Conservation (phyloP, 768 basidiomycete genomes). For the Termitomyces sp. region DNA sequence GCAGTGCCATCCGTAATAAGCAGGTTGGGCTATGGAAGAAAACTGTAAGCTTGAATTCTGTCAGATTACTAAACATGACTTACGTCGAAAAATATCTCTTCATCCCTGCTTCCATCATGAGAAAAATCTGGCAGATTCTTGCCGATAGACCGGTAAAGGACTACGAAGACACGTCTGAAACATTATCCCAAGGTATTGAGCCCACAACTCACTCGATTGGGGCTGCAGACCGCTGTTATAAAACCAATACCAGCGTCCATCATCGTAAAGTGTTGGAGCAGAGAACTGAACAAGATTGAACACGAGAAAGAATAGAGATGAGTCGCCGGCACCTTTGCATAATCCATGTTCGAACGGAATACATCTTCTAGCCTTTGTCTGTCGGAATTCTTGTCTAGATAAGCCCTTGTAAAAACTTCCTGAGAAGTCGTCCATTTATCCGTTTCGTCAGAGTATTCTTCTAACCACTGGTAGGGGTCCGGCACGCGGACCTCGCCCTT, state of each 20-base stretch:
- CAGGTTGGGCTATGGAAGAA: conserved; percentile 51
- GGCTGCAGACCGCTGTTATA: conserved; percentile 75
- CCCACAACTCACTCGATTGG: conserved; percentile 42
- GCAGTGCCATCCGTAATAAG: conserved; percentile 71
- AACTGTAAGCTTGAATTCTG: not conserved
- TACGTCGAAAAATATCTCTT: conserved; percentile 80
- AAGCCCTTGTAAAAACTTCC: conserved; percentile 49
- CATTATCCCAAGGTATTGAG: not conserved
- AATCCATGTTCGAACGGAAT: conserved; percentile 43
- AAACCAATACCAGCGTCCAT: conserved; percentile 78
- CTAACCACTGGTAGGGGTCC: conserved; percentile 77
- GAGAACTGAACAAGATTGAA: conserved; percentile 43
- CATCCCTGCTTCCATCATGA: conserved; percentile 35
- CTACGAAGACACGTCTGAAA: conserved; percentile 26
- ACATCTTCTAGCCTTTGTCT: conserved; percentile 51
- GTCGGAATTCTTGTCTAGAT: conserved; percentile 62
- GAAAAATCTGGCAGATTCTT: conserved; percentile 50
- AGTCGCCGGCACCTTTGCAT: conserved; percentile 31
- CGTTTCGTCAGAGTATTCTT: conserved; percentile 57
- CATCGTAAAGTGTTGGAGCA: conserved; percentile 53
- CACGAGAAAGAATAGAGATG: not conserved
- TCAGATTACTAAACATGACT: conserved; percentile 12
- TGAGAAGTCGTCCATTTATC: conserved; percentile 61
- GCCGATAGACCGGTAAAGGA: conserved; percentile 57
- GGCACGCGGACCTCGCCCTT: conserved; percentile 57